Base-by-base conservation (phyloP, 139 green algal genomes). In the Chlorella vulgaris region DNA sequence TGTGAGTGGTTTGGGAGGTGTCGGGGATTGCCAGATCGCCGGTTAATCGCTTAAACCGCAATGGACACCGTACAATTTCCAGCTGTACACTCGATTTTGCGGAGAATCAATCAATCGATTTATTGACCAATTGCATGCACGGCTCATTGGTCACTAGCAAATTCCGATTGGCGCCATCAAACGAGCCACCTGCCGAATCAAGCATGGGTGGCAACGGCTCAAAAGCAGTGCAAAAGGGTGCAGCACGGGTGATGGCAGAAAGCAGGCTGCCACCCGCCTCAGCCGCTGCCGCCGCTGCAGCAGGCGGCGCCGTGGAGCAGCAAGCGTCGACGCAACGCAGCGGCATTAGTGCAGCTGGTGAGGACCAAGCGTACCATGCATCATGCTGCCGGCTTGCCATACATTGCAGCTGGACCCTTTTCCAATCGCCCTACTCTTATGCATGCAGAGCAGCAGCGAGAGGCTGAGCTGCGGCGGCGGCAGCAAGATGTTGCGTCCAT, bases 391-490 rank as follows among this genome's bases (percentile, higher is more conserved):
- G 2, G 21, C 60, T 5, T 67, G 15, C 18, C 33, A n/a, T 5
- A 5, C 36, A 31, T 55, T 22, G 38, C 66, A 38, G 21, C 40
- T 39, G 31, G 62, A 10, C 1, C 7, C 62, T n/a, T n/a, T n/a
- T n/a, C n/a, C n/a, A n/a, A n/a, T n/a, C n/a, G n/a, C n/a, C n/a
- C n/a, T n/a, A n/a, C n/a, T n/a, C n/a, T 68, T 28, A 33, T 33
- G 26, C 8, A 7, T 65, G 73, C 51, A 79, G 73, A 79, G 73
- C 73, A 35, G 24, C 24, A 79, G 51, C 73, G 73, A 26, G 53
- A 43, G 36, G 53, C 73, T 10, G 51, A 47, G 73, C 51, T 79
- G 50, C 53, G n/a, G 22, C 42, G 29, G 22, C 50, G 31, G 4
- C 15, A 40, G 24, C 7, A 24, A 22, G 70, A 47, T 4, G 70